Conservation (phyloP, 176 grass and related monocot species). For the Neostapfia colusana region DNA sequence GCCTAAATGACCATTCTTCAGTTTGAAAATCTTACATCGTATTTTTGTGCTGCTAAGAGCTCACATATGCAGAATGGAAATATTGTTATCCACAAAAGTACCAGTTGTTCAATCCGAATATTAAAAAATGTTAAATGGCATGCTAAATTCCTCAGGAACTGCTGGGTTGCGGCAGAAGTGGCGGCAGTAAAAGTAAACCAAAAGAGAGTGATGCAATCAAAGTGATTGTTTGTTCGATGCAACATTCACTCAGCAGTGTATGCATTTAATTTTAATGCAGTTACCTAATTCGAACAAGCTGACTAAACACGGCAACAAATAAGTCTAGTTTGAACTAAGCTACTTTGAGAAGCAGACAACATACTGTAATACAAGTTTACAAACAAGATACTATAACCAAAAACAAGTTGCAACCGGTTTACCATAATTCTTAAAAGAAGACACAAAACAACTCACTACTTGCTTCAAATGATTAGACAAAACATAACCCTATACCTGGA, state of each 20-base stretch:
- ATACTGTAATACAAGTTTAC: background rate
- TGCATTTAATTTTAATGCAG: background rate
- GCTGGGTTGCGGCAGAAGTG: background rate
- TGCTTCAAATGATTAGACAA: background rate
- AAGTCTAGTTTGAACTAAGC: constrained; percentile 5
- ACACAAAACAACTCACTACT: background rate
- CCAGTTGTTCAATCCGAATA: background rate
- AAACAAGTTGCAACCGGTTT: background rate
- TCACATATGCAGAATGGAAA: background rate
- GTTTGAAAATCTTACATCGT: background rate
- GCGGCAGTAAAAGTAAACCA: constrained; percentile 10
- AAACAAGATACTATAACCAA: background rate
- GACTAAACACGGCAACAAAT: background rate
- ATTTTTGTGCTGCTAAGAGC: background rate
- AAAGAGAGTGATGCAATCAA: background rate
- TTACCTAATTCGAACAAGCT: background rate
- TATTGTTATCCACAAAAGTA: background rate
- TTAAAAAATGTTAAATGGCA: background rate
- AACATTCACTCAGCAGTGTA: background rate
- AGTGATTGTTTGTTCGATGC: background rate
- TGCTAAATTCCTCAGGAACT: constrained; percentile 19
- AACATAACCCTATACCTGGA: constrained; percentile 59
- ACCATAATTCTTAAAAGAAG: background rate
- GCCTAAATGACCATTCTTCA: background rate
- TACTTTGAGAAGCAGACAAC: background rate